A percentile compares a stretch with the other conserved stretches of the same genome.
phyloP scores from a whole-genome alignment of 345 rosid species.

The Salix arbutifolia region DNA sequence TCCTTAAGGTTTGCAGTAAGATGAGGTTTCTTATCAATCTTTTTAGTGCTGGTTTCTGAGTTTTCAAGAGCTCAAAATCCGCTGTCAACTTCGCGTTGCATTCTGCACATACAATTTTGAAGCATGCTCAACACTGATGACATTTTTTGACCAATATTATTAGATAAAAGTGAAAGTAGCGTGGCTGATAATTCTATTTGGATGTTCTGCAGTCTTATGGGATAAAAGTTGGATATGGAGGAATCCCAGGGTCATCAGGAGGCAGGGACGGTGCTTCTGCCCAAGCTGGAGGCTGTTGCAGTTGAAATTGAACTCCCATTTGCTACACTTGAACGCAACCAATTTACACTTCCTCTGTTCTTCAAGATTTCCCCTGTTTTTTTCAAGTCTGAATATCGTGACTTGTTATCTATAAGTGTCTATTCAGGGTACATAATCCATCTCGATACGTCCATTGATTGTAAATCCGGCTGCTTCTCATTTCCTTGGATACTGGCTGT shows the following conservation, averaged over 20 bases:
- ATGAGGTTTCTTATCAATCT: not conserved
- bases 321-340: not conserved
- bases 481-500: not conserved
- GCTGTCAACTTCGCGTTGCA: not conserved
- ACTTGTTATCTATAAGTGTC: not conserved
- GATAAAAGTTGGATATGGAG: slow-evolving; percentile 94
- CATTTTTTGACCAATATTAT: not conserved
- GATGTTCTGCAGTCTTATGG: slow-evolving; percentile 65
- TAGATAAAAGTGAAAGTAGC: not conserved
- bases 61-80: not conserved
- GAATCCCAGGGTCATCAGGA: slow-evolving; percentile 92
- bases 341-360: not conserved
- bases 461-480: slow-evolving; percentile 8
- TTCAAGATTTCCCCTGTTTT: not conserved
- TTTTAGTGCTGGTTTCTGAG: not conserved
- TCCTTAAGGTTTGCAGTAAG: not conserved
- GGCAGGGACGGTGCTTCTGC: slow-evolving; percentile 78
- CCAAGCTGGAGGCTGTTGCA: slow-evolving; percentile 88
- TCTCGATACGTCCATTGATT: not conserved
- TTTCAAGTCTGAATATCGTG: slow-evolving; percentile 1
- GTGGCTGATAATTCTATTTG: slow-evolving; percentile 15
- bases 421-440: slow-evolving; percentile 1
- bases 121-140: not conserved
- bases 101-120: not conserved
- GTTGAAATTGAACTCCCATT: slow-evolving; percentile 28